Evolutionary conservation across 306 rosid species (phyloP), one percentile per base, ranked within the genome.

Genomic region (Chamaecrista fasciculata): DNA sequence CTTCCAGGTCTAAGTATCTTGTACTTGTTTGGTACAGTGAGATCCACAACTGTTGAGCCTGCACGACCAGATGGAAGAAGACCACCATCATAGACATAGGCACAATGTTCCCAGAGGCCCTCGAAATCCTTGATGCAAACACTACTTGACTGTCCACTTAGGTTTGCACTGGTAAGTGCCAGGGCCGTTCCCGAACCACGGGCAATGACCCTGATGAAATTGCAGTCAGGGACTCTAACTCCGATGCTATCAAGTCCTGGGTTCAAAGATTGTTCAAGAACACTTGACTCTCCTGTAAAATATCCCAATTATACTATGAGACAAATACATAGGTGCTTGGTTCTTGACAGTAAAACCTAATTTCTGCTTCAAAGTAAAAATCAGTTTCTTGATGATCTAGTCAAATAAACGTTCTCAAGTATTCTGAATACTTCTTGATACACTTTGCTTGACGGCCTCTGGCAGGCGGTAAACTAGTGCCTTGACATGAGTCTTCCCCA

Each of bases 81-180:
- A 11, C 97, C 96, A 10, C 92, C 91, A 43, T 91, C 92, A 49
- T 87, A 94, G 62, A 94, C 91, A 63, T 65, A 85, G 3, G 92
- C 92, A 77, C 96, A 91, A 24, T 87, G 96, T 72, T 79, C 83
- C 97, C 99, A 94, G 2, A 88, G 92, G 59, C 68, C 83, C 72
- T 85, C 86, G 62, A 94, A 91, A 80, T 91, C 97, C 26, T 87
- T 78, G 65, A 87, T 68, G 77, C 86, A 78, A 64, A 89, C 91
- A 73, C 97, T 94, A 71, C 96, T 91, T 52, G 88, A 80, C 68
- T 88, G 96, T 71, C 97, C 97, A n/a, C 91, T 94, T 34, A 81
- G 79, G 83, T 94, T 94, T 67, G 99, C 99, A 53, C 97, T 91
- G 21, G 99, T 94, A 77, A 91, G 96, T 63, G 96, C 96, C 70